Evolutionary conservation across 148 eudicot genomes (phyloP), one percentile per base, ranked within the genome.

Genomic region (Nyssa sinensis): DNA sequence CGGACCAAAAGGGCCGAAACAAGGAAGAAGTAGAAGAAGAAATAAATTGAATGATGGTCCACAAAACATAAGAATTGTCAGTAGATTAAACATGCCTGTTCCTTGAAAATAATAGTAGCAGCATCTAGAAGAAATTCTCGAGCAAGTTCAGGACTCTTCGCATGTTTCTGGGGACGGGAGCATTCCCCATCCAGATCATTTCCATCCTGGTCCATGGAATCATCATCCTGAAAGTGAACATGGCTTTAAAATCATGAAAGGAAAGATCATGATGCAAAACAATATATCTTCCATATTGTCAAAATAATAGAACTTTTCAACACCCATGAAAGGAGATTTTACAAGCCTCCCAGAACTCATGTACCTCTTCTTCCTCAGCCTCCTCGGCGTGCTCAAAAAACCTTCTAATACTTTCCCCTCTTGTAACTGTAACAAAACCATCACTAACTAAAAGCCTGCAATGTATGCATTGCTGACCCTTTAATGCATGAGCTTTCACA

Each of bases 341-440:
- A 79, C n/a, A n/a, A 77, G 76, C 35, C 73, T 28, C 8, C 37
- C 27, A 53, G 39, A 69, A 77, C 63, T 79, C 30, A 62, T 74
- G 74, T 83, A 90, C 98, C 97, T 92, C 98, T 81, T 95, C 98
- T 89, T 95, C 98, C 75, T 95, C 98, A 70, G 91, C 94, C 83
- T 95, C 97, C 83, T 95, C 98, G 39, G 98, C 98, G 70, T 92
- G 98, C 84, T 95, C 98, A 82, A 95, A 95, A 81, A 95, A 95
- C 73, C 92, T 88, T 73, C 86, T 79, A 60, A 95, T 95, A 78
- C 86, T 90, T 85, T 92, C 93, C 70, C 96, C 97, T 74, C 84
- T 86, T 33, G 88, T 77, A 66, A 92, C 92, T 4, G 93, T 81
- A 55, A 95, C 94, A 83, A 80, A 88, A 72, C 98, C 98, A 86